Base-by-base conservation (phyloP, 805 yeast genomes). In the Babjeviella inositovora region DNA sequence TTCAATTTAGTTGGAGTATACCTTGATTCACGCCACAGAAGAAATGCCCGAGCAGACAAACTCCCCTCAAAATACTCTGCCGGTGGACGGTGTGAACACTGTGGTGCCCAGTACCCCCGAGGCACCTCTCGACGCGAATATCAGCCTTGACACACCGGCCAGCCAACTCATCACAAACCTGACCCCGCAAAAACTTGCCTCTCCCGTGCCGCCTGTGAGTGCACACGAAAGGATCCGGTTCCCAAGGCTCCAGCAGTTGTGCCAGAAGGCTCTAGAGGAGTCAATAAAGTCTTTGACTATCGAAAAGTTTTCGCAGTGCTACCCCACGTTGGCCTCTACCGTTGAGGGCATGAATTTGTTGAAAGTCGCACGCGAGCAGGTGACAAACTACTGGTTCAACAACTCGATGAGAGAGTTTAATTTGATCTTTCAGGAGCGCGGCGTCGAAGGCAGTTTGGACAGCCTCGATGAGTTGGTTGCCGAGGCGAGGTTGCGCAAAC, bases 191-290 rank as follows among this genome's bases (percentile, higher is more conserved):
- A 18, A 15, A 13, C 14, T 22, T 21, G 13, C 11, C 22, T n/a
- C 20, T 23, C n/a, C n/a, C n/a, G n/a, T n/a, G n/a, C n/a, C n/a
- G 18, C 25, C 24, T 6, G 32, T 15, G 13, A 28, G 26, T 11
- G 47, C 38, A 21, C 29, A 29, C 15, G 19, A 17, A 16, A 34
- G 38, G 23, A 53, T 70, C 7, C 45, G 80, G 20, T 67, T 47
- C 30, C 51, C 54, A 15, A 46, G 75, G 19, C 50, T 70, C 20
- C 44, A 50, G 24, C 53, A 60, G 25, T 68, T 69, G 5, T 56
- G 66, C 24, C 47, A 52, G 14, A 55, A 63, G 27, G 75, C 79
- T 0, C 47, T 71, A 14, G 60, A 61, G 14, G 70, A 63, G 33
- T 56, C 70, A 3, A 53, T 67, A 18, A 59, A 55, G 31, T 51